Conservation (phyloP, 73 alveolate genomes). For the Strombidium stylifer region DNA sequence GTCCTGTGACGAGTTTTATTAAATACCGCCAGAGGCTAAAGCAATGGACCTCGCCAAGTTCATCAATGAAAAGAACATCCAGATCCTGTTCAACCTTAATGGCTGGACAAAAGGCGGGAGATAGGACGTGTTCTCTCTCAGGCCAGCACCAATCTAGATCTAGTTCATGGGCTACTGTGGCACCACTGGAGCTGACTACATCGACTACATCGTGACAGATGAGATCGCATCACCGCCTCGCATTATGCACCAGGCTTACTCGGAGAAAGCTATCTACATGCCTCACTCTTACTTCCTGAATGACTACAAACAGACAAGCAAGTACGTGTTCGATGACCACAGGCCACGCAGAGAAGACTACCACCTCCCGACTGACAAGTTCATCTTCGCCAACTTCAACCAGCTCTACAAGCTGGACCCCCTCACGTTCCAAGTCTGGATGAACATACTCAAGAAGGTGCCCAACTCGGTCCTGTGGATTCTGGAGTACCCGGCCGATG, state of each 20-base stretch:
- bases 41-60: constrained; percentile 30
- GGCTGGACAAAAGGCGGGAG: constrained; percentile 61
- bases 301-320: constrained; percentile 39
- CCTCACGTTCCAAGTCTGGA: constrained; percentile 46
- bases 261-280: constrained; percentile 58
- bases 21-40: constrained; percentile 21
- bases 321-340: constrained; percentile 10
- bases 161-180: constrained; percentile 60
- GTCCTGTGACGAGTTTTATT: constrained; percentile 42
- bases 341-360: constrained; percentile 24
- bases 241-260: neutral
- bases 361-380: constrained; percentile 50
- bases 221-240: constrained; percentile 38
- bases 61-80: constrained; percentile 39
- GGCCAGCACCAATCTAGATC: constrained; percentile 52
- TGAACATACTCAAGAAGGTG: constrained; percentile 47
- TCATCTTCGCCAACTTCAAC: constrained; percentile 60
- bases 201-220: constrained; percentile 52
- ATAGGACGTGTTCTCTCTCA: constrained; percentile 45
- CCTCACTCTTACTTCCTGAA: constrained; percentile 60
- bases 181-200: constrained; percentile 49
- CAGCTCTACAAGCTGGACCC: constrained; percentile 61
- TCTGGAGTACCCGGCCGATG: constrained; percentile 52
- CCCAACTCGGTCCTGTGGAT: constrained; percentile 59
- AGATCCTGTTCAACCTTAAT: constrained; percentile 50